phyloP scores from a whole-genome alignment of 805 yeast species.

The Tetrapisispora phaffii region DNA sequence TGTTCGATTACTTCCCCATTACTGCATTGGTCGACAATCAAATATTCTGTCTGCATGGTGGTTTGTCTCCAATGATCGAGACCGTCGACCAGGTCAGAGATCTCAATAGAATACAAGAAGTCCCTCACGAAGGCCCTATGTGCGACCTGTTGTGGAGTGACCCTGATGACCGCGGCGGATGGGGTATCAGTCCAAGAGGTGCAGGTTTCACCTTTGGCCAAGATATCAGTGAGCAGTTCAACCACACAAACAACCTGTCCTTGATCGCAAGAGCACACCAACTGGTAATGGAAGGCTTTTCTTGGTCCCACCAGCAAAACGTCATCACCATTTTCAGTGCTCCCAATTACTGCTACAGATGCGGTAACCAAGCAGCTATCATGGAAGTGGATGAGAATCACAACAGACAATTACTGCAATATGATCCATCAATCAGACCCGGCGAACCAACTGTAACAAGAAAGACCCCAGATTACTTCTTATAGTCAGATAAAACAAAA shows the following conservation, averaged over 20 bases:
- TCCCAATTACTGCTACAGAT: constrained; percentile 93
- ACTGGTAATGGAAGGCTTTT: constrained; percentile 93
- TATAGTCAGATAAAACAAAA: constrained; percentile 33
- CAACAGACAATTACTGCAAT: constrained; percentile 83
- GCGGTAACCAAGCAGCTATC: constrained; percentile 96
- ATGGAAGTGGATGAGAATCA: constrained; percentile 96
- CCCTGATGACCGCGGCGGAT: constrained; percentile 95
- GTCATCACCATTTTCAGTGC: constrained; percentile 93
- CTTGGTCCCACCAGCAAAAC: constrained; percentile 89
- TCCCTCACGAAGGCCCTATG: constrained; percentile 97
- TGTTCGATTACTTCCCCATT: constrained; percentile 87
- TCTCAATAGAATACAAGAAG: constrained; percentile 86
- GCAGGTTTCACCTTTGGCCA: constrained; percentile 98
- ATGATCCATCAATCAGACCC: constrained; percentile 93
- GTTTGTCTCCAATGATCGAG: constrained; percentile 89
- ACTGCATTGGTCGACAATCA: constrained; percentile 88
- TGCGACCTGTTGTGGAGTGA: constrained; percentile 95
- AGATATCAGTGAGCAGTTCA: constrained; percentile 87
- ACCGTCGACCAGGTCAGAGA: constrained; percentile 87
- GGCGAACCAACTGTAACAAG: constrained; percentile 97
- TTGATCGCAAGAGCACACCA: constrained; percentile 93
- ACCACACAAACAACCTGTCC: constrained; percentile 77
- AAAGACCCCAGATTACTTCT: constrained; percentile 93
- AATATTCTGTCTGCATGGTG: constrained; percentile 90
- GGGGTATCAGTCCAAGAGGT: constrained; percentile 97